Conservation (phyloP, 352 stramenopile genomes). For the Aphanomyces invadans region DNA sequence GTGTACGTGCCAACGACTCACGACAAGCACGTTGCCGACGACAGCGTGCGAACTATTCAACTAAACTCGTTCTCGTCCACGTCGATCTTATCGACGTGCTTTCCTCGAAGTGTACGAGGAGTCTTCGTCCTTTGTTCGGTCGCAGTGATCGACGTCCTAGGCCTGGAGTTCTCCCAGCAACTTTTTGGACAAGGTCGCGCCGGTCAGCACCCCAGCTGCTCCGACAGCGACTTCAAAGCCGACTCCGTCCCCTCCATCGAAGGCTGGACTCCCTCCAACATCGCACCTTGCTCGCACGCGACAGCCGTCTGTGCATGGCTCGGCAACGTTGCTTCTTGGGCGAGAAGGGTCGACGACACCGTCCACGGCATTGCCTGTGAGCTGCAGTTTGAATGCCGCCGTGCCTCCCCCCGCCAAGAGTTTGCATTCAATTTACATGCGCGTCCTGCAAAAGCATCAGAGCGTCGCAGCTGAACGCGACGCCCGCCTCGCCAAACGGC, state of each 20-base stretch:
- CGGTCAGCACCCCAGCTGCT: neutral
- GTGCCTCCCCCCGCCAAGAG: neutral
- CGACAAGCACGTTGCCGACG: neutral
- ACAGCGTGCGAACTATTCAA: neutral
- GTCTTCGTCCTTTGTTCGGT: no score
- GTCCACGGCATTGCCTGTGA: neutral
- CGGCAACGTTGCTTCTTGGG: neutral
- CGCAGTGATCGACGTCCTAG: no score
- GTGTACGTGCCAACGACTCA: neutral
- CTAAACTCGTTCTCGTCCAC: neutral
- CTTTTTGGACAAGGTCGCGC: neutral
- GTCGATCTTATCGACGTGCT: neutral
- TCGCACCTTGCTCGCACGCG: neutral
- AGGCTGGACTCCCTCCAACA: neutral
- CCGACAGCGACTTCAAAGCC: neutral
- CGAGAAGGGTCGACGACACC: neutral
- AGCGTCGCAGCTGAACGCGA: constrained; percentile 2
- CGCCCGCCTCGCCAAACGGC: constrained; percentile 2
- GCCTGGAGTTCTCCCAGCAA: neutral
- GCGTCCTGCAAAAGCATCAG: neutral
- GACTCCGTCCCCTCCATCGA: neutral
- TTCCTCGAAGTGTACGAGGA: neutral
- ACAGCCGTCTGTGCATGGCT: neutral
- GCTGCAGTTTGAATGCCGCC: neutral
- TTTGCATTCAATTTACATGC: neutral